Conservation (phyloP, 2,329 filamentous ascomycete genomes). For the Talaromyces piceae region DNA sequence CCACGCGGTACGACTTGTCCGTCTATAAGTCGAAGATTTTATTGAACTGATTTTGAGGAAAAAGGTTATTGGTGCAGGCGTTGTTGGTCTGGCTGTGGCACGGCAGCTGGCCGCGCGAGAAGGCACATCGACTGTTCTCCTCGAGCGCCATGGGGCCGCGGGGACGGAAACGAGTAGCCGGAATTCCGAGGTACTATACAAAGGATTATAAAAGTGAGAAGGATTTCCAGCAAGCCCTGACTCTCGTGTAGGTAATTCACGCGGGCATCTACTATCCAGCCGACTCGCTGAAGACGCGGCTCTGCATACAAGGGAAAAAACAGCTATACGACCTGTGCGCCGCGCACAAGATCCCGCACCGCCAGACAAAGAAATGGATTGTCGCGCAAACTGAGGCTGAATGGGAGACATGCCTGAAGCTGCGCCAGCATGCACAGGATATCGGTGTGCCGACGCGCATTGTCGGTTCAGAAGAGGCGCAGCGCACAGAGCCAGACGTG, state of each 20-base stretch:
- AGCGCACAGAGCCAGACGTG: conserved; percentile 64
- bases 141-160: conserved; percentile 68
- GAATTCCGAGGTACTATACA: conserved; percentile 67
- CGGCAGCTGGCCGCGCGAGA: conserved; percentile 58
- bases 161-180: conserved; percentile 84
- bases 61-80: conserved; percentile 60
- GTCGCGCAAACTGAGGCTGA: conserved; percentile 75
- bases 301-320: conserved; percentile 71
- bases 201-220: too few relatives aligned
- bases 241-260: conserved; percentile 66
- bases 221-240: too few relatives aligned
- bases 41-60: background rate
- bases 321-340: conserved; percentile 74
- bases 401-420: conserved; percentile 47
- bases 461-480: conserved; percentile 56
- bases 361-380: conserved; percentile 84
- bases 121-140: conserved; percentile 61
- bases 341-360: conserved; percentile 59
- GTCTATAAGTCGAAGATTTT: too few relatives aligned
- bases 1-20: conserved; percentile 51
- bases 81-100: conserved; percentile 74
- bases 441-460: conserved; percentile 66
- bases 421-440: conserved; percentile 47
- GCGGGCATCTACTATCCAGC: conserved; percentile 85
- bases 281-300: conserved; percentile 66